Percentiles rank a stretch among this genome's conserved stretches.
phyloP scores from a whole-genome alignment of 2,329 filamentous ascomycete genomes.

The Huntiella bhutanensis region DNA sequence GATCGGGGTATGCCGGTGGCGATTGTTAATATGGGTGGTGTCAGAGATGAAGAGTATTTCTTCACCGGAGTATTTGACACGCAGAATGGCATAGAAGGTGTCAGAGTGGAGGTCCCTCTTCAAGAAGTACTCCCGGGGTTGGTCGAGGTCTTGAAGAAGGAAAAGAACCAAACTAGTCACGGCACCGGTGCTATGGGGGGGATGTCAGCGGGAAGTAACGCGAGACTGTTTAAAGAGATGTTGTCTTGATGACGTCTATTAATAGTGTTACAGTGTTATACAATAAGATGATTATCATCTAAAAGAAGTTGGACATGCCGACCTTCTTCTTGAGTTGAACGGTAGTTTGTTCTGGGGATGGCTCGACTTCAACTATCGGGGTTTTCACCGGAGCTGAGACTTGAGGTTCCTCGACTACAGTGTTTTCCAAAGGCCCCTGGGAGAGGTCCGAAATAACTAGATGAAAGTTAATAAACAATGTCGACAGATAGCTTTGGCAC shows the following conservation, averaged over 20 bases:
- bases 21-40: conserved; percentile 72
- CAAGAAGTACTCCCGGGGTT: conserved; percentile 38
- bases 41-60: conserved; percentile 59
- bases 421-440: conserved; percentile 16
- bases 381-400: no score
- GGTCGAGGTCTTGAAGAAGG: conserved; percentile 26
- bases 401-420: conserved; percentile 21
- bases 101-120: conserved; percentile 38
- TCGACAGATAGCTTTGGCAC: background rate
- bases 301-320: conserved; percentile 32
- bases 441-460: conserved; percentile 39
- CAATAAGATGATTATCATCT: conserved; percentile 13
- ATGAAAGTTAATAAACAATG: background rate
- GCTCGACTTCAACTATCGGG: no score
- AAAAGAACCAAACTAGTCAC: background rate
- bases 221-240: conserved; percentile 39
- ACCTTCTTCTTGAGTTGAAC: conserved; percentile 11
- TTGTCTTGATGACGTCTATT: conserved; percentile 26
- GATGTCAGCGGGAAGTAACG: conserved; percentile 13
- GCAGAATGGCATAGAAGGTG: conserved; percentile 31
- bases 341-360: background rate
- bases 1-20: conserved; percentile 72
- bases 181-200: background rate
- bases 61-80: conserved; percentile 36
- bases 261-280: conserved; percentile 11